phyloP scores from a whole-genome alignment of 1,284 basidiomycete genomes.

The Thelephora terrestris region DNA sequence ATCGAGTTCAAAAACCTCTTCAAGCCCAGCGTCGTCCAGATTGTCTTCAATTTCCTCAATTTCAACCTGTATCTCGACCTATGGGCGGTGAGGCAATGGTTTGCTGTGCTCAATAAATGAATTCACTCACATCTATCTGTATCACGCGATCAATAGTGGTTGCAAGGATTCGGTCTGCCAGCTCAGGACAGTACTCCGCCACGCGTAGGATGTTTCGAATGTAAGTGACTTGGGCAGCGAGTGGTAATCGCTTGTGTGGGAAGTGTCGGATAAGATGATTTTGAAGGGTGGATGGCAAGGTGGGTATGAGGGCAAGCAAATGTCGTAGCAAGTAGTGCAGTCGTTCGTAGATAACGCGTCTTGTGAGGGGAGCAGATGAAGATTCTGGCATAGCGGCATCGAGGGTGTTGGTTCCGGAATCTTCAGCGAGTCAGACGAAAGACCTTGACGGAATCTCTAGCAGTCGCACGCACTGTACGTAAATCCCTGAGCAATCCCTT shows the following conservation, averaged over 20 bases:
- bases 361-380: slow-evolving; percentile 64
- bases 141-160: slow-evolving; percentile 87
- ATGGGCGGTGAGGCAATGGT: slow-evolving; percentile 5
- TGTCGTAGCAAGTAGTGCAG: slow-evolving; percentile 81
- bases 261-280: slow-evolving; percentile 80
- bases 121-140: slow-evolving; percentile 78
- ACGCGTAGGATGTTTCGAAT: slow-evolving; percentile 85
- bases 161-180: slow-evolving; percentile 77
- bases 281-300: slow-evolving; percentile 76
- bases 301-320: slow-evolving; percentile 83
- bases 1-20: slow-evolving; percentile 67
- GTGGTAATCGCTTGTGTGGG: slow-evolving; percentile 88
- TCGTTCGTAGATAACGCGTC: slow-evolving; percentile 78
- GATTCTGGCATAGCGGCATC: slow-evolving; percentile 46
- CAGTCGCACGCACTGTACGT: slow-evolving; percentile 67
- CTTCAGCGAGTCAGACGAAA: slow-evolving; percentile 27
- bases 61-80: slow-evolving; percentile 97
- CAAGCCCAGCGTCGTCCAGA: slow-evolving; percentile 43
- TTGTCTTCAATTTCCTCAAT: slow-evolving; percentile 84
- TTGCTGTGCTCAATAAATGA: background rate
- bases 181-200: slow-evolving; percentile 83
- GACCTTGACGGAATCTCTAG: slow-evolving; percentile 5
- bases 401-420: slow-evolving; percentile 57
- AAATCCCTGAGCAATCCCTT: slow-evolving; percentile 75
- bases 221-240: slow-evolving; percentile 79